Conservation (phyloP, 345 rosid genomes). For the Melaleuca quinquenervia region DNA sequence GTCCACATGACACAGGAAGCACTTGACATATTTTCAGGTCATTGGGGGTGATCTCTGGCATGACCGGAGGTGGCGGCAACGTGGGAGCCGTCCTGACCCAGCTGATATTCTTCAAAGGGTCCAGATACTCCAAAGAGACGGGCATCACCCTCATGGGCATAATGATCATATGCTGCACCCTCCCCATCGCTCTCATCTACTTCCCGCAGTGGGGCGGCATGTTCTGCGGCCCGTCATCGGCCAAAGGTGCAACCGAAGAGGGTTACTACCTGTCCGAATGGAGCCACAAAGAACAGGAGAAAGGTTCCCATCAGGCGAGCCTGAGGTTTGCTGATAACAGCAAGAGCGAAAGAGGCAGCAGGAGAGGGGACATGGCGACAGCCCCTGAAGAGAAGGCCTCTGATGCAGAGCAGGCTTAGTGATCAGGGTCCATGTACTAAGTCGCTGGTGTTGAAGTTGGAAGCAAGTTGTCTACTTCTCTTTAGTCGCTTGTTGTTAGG, state of each 20-base stretch:
- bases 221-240: conserved; percentile 60
- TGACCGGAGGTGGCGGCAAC: conserved; percentile 91
- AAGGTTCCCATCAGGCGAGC: conserved; percentile 44
- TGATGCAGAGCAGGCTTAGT: neutral
- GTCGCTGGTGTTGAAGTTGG: no score
- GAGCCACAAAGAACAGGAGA: conserved; percentile 37
- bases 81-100: conserved; percentile 85
- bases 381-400: neutral
- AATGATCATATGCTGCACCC: conserved; percentile 62
- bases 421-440: neutral
- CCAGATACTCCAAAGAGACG: conserved; percentile 57
- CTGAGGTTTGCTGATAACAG: conserved; percentile 68
- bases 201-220: conserved; percentile 99
- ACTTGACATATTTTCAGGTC: conserved; percentile 29
- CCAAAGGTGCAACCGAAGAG: conserved; percentile 41
- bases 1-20: neutral
- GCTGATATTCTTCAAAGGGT: conserved; percentile 74
- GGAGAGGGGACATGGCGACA: neutral
- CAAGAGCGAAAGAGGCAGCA: conserved; percentile 54
- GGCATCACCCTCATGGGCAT: conserved; percentile 78
- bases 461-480: neutral
- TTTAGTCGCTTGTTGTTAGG: neutral
- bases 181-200: conserved; percentile 48
- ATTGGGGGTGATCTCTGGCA: conserved; percentile 69
- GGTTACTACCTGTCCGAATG: conserved; percentile 76